A percentile compares a stretch with the other conserved stretches of the same genome.
phyloP scores from a whole-genome alignment of 1,284 basidiomycete genomes.

The Apiotrichum siamense region DNA sequence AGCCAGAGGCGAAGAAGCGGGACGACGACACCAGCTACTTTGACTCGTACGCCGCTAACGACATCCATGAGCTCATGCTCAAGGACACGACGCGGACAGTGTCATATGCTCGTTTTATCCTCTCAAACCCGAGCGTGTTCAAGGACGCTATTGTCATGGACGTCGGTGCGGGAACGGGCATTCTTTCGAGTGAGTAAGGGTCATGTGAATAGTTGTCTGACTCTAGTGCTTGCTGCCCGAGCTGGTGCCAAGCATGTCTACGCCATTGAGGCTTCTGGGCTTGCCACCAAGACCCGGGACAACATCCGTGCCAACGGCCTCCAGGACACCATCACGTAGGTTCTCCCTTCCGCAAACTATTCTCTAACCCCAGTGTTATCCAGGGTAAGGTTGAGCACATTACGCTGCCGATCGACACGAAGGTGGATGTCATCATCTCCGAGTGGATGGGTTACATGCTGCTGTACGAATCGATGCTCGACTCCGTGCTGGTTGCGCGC shows the following conservation, averaged over 20 bases:
- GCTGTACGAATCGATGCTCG: constrained; percentile 94
- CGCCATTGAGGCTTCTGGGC: constrained; percentile 84
- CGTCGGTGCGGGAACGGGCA: constrained; percentile 91
- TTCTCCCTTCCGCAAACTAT: constrained; percentile 17
- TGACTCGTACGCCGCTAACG: constrained; percentile 81
- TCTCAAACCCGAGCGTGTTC: constrained; percentile 78
- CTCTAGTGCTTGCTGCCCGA: constrained; percentile 72
- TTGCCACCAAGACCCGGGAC: constrained; percentile 72
- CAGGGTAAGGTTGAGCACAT: constrained; percentile 85
- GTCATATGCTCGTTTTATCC: constrained; percentile 85
- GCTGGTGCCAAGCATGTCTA: constrained; percentile 90
- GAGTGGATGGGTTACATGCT: constrained; percentile 97
- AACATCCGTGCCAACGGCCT: constrained; percentile 78
- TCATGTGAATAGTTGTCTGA: background rate
- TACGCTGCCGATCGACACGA: constrained; percentile 57
- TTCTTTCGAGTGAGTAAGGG: constrained; percentile 58
- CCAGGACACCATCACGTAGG: constrained; percentile 66
- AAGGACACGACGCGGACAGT: constrained; percentile 86
- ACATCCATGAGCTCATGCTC: constrained; percentile 58
- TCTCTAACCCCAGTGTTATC: constrained; percentile 56
- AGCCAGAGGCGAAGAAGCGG: constrained; percentile 43
- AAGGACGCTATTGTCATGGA: constrained; percentile 83
- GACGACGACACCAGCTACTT: constrained; percentile 96
- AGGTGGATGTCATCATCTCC: constrained; percentile 88
- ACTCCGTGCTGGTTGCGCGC: constrained; percentile 64